Conservation (phyloP, 768 basidiomycete species). For the Tylopilus rubrobrunneus region DNA sequence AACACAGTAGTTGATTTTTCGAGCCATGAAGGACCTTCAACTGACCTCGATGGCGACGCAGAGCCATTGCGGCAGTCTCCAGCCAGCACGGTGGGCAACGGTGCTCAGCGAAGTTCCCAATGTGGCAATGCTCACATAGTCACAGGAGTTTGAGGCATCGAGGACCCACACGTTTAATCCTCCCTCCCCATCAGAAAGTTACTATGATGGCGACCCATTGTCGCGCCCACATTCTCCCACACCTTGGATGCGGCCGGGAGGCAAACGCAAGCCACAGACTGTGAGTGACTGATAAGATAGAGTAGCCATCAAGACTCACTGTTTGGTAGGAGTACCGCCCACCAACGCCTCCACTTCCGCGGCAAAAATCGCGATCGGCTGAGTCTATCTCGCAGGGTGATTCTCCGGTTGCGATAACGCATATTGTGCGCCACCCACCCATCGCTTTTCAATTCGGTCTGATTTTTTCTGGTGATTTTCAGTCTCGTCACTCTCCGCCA, state of each 20-base stretch:
- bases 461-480: background rate
- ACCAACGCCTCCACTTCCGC: conserved; percentile 52
- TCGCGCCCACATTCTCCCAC: conserved; percentile 35
- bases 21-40: conserved; percentile 21
- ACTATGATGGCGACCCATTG: conserved; percentile 28
- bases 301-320: conserved; percentile 1
- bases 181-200: conserved; percentile 34
- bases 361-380: conserved; percentile 33
- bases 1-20: conserved; percentile 31
- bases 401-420: conserved; percentile 26
- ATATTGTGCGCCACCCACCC: conserved; percentile 20
- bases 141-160: conserved; percentile 31
- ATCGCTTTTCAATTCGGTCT: background rate
- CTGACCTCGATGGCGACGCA: conserved; percentile 23
- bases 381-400: conserved; percentile 31
- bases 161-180: conserved; percentile 29
- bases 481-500: conserved; percentile 28
- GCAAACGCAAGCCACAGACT: conserved; percentile 25
- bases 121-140: conserved; percentile 26
- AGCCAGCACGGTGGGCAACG: conserved; percentile 31
- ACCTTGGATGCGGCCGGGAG: conserved; percentile 27
- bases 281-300: conserved; percentile 17
- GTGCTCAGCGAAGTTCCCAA: conserved; percentile 24
- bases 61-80: conserved; percentile 32
- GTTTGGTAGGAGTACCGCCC: conserved; percentile 48